Conservation (phyloP, 1,284 basidiomycete species). For the Fomes fomentarius region DNA sequence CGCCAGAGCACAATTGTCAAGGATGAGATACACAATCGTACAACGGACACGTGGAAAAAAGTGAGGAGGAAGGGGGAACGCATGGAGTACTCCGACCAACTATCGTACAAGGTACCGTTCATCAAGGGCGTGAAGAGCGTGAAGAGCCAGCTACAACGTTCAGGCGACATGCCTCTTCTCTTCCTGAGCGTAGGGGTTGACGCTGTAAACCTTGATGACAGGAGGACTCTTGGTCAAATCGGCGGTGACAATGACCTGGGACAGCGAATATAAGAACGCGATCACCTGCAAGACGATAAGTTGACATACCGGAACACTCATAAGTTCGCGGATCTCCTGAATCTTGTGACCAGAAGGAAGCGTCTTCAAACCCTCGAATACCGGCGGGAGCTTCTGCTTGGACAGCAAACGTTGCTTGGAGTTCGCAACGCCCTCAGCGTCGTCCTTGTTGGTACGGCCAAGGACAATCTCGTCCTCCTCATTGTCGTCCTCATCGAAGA, state of each 20-base stretch:
- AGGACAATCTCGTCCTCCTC: constrained; percentile 81
- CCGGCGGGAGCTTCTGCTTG: constrained; percentile 68
- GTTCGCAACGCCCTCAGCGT: constrained; percentile 50
- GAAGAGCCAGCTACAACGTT: constrained; percentile 6
- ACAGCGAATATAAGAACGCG: too few species aligned
- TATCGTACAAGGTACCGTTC: constrained; percentile 25
- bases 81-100: constrained; percentile 17
- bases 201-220: constrained; percentile 91
- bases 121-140: constrained; percentile 1
- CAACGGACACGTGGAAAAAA: background rate
- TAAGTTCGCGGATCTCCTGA: constrained; percentile 90
- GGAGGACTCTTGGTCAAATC: constrained; percentile 94
- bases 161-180: constrained; percentile 39
- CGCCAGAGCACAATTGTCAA: background rate
- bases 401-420: constrained; percentile 81
- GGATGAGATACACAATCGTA: constrained; percentile 8
- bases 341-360: constrained; percentile 83
- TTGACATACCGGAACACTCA: constrained; percentile 88
- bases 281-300: background rate
- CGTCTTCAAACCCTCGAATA: constrained; percentile 81
- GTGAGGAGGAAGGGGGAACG: background rate
- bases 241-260: constrained; percentile 87
- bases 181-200: constrained; percentile 76
- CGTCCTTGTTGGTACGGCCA: constrained; percentile 55
- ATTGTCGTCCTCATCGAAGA: constrained; percentile 87